Evolutionary conservation across 2,329 filamentous ascomycete species (phyloP), one percentile per base, ranked within the genome.

Genomic region (Fusarium bulbicola): DNA sequence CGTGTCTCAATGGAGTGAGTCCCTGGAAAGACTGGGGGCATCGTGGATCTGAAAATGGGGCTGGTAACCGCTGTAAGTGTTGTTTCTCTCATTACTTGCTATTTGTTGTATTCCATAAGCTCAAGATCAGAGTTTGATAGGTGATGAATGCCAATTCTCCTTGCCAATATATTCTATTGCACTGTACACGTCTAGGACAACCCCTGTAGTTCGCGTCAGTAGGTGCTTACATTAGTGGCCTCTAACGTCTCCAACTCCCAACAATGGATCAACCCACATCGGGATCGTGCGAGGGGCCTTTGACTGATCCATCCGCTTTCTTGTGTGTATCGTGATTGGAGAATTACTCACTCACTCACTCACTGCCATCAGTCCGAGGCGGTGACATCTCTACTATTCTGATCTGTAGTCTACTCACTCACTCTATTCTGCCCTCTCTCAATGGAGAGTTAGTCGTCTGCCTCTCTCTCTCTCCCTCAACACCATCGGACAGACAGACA

Each of bases 281-380:
- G 63, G 46, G 54, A 61, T 67, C 63, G 63, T 49, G 63, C 63
- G 54, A 76, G 70, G 62, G 68, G 61, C 39, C 68, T 60, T 52
- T 46, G 28, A 42, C 24, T 73, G 70, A 67, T 62, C 68, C 66
- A 70, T 74, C 59, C 64, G 65, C 68, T 68, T 63, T 56, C 39
- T 72, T 68, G 63, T 59, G 63, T 59, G 50, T 50, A 57, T 54
- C 66, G 64, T 73, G 74, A 77, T 77, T 77, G 71, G 74, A 73
- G 74, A 77, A 69, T 64, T 46, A 40, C 32, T 34, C 7, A 34
- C 72, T 63, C 40, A 54, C 45, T 47, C 30, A 56, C 45, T 30
- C 30, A 50, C 30, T 63, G 45, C 60, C 57, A 53, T 62, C 58
- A 66, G 57, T 52, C 54, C 52, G 60, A 63, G 40, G 68, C 59